Base-by-base conservation (phyloP, 129 eudicot genomes). In the Tanacetum coccineum region DNA sequence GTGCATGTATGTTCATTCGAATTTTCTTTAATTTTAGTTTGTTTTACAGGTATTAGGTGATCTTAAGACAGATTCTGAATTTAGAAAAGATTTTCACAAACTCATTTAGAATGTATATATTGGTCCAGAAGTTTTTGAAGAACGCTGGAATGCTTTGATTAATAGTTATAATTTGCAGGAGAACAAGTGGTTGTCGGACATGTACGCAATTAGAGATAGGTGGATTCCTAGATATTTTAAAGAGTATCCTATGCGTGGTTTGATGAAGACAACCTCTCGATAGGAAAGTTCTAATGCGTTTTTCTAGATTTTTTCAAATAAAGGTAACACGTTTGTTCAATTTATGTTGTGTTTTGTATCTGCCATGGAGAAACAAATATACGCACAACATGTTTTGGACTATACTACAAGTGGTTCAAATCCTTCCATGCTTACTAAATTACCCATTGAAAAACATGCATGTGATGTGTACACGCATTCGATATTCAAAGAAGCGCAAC, bases 231-330 rank as follows among this genome's bases (percentile, higher is more conserved):
- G 14, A 0, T 68, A 13, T 55, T 68, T 68, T 2, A 54, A 15
- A 10, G 54, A 69, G 1, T 6, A 39, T 0, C 44, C 42, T 0
- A 13, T 54, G 22, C 19, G 25, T 21, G 13, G 55, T 40, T 9
- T 69, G 14, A 69, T 69, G 64, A 54, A 14, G n/a, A 69, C 64
- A 13, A 68, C 53, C 2, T 68, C 64, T 5, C 10, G 25, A 0
- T 55, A 15, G 0, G 64, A 54, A 15, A 39, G 42, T 25, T 12
- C 25, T 5, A 21, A 69, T 26, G 11, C 40, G 2, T 22, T 22
- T 22, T 22, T 22, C 2, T 2, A 22, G 25, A 22, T 0, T 55
- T 56, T 3, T 69, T 69, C 70, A 6, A 8, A 11, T 25, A 13
- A 0, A 0, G n/a, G 47, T 1, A 26, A 50, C 4, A 26, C 6